Percentiles rank a stretch among this genome's conserved stretches.
These are phyloP conservation scores for Saccharum hybrid DNA, from an alignment of 202 grass and related monocot genomes.

Conservation along the genomic window DNA sequence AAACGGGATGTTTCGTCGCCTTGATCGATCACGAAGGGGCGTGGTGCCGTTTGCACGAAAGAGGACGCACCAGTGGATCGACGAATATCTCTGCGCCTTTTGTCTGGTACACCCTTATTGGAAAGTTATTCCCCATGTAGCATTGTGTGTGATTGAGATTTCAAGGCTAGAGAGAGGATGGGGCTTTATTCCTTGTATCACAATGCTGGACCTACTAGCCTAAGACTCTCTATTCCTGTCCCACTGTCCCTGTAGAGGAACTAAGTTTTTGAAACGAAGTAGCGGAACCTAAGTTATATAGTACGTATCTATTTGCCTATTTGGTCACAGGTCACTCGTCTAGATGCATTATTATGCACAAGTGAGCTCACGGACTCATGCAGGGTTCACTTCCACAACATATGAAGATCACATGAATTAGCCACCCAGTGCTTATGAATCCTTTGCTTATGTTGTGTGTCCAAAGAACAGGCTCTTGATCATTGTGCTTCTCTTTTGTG, in stretches of 20 bases:
- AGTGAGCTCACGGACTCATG: not conserved
- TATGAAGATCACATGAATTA: not conserved
- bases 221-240: not conserved
- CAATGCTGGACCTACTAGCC: not conserved
- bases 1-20: not conserved
- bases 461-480: not conserved
- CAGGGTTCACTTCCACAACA: not conserved
- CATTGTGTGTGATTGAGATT: conserved; percentile 27
- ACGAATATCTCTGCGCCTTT: conserved; percentile 42
- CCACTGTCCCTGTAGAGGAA: not conserved
- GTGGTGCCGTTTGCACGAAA: conserved; percentile 31
- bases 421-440: not conserved
- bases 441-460: not conserved
- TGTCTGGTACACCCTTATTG: conserved; percentile 37
- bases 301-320: not conserved
- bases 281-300: not conserved
- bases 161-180: not conserved
- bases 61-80: conserved; percentile 32
- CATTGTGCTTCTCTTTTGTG: not conserved
- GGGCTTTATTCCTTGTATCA: conserved; percentile 44
- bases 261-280: not conserved
- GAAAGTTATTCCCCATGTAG: conserved; percentile 30
- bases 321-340: not conserved
- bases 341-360: not conserved
- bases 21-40: not conserved